Percentiles rank a stretch among this genome's conserved stretches.
Evolutionary conservation across 1,284 basidiomycete species (phyloP).

Genomic region (Neolentinus lepideus): DNA sequence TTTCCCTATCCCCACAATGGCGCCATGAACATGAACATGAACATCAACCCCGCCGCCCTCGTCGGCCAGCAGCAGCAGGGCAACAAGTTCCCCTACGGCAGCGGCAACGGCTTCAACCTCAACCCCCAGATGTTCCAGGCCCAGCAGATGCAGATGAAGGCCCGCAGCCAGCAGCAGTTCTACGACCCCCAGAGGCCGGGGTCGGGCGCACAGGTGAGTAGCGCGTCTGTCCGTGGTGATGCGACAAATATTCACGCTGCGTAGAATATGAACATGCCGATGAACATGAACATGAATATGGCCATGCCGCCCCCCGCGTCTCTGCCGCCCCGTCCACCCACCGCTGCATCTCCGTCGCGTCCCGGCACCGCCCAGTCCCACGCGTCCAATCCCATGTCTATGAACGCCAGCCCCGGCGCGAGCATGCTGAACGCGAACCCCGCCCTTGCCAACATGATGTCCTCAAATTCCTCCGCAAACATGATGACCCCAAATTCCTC

Average conservation of each 20-base stretch:
- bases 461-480: not conserved
- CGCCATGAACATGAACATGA: conserved; percentile 13
- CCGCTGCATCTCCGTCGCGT: conserved; percentile 6
- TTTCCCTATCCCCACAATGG: conserved; percentile 5
- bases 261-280: not conserved
- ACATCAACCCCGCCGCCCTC: conserved; percentile 3
- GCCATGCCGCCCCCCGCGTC: not conserved
- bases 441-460: conserved; percentile 6
- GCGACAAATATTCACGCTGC: not conserved
- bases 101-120: conserved; percentile 12
- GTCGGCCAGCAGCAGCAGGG: conserved; percentile 4
- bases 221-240: not conserved
- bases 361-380: conserved; percentile 8
- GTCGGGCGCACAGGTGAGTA: not conserved
- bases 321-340: not conserved
- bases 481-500: not conserved
- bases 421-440: conserved; percentile 10
- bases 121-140: conserved; percentile 17
- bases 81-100: conserved; percentile 12
- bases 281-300: not conserved
- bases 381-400: conserved; percentile 14
- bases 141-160: not conserved
- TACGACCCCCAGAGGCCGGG: not conserved
- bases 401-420: conserved; percentile 6
- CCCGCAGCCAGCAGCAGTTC: not conserved